Evolutionary conservation across 495 filamentous ascomycete genomes (phyloP).

Genomic region (Aspergillus affinis): DNA sequence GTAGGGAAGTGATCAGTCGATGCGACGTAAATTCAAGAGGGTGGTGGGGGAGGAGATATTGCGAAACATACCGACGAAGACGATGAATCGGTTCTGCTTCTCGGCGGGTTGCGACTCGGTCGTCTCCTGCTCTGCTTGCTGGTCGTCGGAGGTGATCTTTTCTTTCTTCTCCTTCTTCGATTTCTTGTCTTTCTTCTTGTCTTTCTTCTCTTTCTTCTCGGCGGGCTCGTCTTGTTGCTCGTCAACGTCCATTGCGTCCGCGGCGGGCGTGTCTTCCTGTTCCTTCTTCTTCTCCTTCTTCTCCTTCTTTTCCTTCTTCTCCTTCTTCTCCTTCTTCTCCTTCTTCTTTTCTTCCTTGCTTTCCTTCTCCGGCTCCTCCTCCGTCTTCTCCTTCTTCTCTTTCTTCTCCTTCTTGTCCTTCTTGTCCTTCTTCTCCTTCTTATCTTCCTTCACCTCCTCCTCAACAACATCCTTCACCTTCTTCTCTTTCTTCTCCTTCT

Average conservation of each 20-base stretch:
- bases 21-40: neutral
- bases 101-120: constrained; percentile 15
- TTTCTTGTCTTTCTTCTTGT: constrained; percentile 14
- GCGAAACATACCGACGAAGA: constrained; percentile 68
- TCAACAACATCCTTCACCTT: too few relatives aligned
- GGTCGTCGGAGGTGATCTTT: constrained; percentile 15
- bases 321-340: constrained; percentile 8
- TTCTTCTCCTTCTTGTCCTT: constrained; percentile 21
- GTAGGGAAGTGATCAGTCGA: neutral
- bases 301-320: constrained; percentile 15
- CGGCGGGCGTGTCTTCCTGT: constrained; percentile 6
- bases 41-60: neutral
- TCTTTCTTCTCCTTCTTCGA: constrained; percentile 16
- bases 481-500: constrained; percentile 27
- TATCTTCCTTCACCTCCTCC: constrained; percentile 22
- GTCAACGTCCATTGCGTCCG: constrained; percentile 24
- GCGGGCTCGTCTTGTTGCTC: constrained; percentile 6
- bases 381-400: constrained; percentile 19
- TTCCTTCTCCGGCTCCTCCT: constrained; percentile 15
- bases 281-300: constrained; percentile 21
- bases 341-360: constrained; percentile 22
- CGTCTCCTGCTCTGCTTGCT: constrained; percentile 25
- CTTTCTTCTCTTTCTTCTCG: constrained; percentile 10
- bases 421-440: constrained; percentile 25
- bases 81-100: constrained; percentile 70